Base-by-base conservation (phyloP, 2,329 filamentous ascomycete genomes). In the Zymoseptoria brevis region DNA sequence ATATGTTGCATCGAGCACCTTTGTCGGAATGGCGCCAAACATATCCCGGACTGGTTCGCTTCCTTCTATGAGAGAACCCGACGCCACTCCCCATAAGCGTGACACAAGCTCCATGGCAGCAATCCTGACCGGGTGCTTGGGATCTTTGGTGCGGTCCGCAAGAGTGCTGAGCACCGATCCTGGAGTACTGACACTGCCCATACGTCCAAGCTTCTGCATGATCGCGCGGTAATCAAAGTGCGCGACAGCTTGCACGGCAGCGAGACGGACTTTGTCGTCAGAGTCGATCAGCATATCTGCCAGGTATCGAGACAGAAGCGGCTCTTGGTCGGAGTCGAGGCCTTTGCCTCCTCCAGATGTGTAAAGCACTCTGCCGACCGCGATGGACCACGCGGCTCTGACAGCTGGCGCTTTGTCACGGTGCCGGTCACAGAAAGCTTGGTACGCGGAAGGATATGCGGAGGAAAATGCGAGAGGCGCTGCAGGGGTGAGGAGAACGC, bases 291-390 rank as follows among this genome's bases (percentile, higher is more conserved):
- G 81, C 76, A 93, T 91, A 60, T 91, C 89, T 1, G 85, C 84
- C 19, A 97, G 79, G 41, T 64, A 59, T 61, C 83, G 83, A 53
- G 96, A 83, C 45, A 97, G 81, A 52, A 82, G 80, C 55, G 81
- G 81, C 72, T 96, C 90, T 64, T 97, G 93, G 59, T 89, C 87
- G 6, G 87, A 82, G 68, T 89, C 92, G 49, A 97, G 79, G 0
- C 93, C 93, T 65, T 94, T 93, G 22, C 90, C 90, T 53, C 93
- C 93, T 22, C 90, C 93, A 22, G 89, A 93, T 0, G 94, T 97
- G n/a, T 88, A 83, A 8, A 99, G 76, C 57, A 99, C 96, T 65
- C 91, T 84, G 5, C 92, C 91, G 45, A 88, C 85, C 9, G 87
- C 88, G 0, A 87, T 89, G 1, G 88, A 88, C 93, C 93, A 99